A percentile compares a stretch with the other conserved stretches of the same genome.
Evolutionary conservation across 352 stramenopile species (phyloP).

Genomic region (Phytophthora hybrid): DNA sequence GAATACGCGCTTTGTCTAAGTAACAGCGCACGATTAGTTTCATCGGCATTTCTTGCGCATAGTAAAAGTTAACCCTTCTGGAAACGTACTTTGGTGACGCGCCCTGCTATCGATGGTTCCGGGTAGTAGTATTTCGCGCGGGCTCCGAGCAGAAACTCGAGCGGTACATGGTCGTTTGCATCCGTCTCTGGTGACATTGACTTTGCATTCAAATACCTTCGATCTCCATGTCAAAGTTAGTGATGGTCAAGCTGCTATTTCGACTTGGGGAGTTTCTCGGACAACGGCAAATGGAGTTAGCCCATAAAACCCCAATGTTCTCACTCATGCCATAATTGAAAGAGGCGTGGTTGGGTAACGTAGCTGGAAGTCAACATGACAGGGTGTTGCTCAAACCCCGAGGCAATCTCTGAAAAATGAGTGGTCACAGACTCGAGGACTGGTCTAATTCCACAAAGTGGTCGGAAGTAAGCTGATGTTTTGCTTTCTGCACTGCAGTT

Average conservation of each 20-base stretch:
- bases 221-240: constrained; percentile 3
- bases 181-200: constrained; percentile 33
- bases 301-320: not conserved
- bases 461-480: constrained; percentile 43
- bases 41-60: not conserved
- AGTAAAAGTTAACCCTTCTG: not conserved
- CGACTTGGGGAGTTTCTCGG: constrained; percentile 29
- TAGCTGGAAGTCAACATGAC: too few relatives aligned
- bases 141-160: constrained; percentile 71
- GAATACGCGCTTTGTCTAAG: constrained; percentile 24
- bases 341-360: not conserved
- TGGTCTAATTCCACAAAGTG: constrained; percentile 35
- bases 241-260: constrained; percentile 24
- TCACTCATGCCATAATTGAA: constrained; percentile 3
- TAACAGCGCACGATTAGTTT: not conserved
- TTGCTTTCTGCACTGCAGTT: not conserved
- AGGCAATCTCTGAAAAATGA: constrained; percentile 24
- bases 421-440: constrained; percentile 6
- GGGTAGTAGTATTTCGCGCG: constrained; percentile 51
- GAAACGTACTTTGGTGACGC: constrained; percentile 10
- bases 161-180: constrained; percentile 64
- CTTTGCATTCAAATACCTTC: not conserved
- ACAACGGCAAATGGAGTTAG: constrained; percentile 5
- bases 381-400: not conserved
- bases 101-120: not conserved